Evolutionary conservation across 176 grass and related monocot species (phyloP), one percentile per base, ranked within the genome.

Genomic region (Oryza rufipogon): DNA sequence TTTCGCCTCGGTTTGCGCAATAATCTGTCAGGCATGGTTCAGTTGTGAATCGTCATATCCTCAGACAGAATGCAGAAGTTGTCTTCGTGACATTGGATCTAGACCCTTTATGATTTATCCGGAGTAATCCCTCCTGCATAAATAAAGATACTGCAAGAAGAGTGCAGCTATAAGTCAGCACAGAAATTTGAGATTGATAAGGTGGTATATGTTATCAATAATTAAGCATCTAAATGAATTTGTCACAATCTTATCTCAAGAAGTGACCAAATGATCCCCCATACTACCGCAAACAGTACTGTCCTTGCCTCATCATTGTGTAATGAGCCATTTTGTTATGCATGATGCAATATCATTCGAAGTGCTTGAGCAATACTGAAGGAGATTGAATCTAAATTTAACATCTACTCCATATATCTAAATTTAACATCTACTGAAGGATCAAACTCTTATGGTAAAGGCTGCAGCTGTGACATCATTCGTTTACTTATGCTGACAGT

Each of bases 1-100:
- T 79, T 60, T 79, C 4, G 36, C 67, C 67, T 82, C 28, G 58
- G 17, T 86, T 70, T 82, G 25, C 36, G 41, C 11, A 39, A 46
- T 8, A 76, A 51, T 44, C 76, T 79, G 80, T 68, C 74, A 69
- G 68, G 20, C 74, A 73, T 74, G 46, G 58, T 77, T 82, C 72
- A 32, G 68, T 46, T 47, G 34, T 88, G 67, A 90, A 73, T 83
- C 38, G 51, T 39, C 84, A 79, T 54, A 74, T 60, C 76, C 73
- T 61, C 74, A 86, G 73, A 14, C 28, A 41, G 58, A 77, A 42
- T 28, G 79, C 79, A 79, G 84, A 74, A 74, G 61, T 39, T 63
- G 79, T 86, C 75, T 68, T 60, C 15, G 26, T 11, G 20, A 48
- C 67, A 86, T 78, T 32, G 73, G 83, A 78, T 90, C 73, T 60